Evolutionary conservation across 257 asterid genomes (phyloP), one percentile per base, ranked within the genome.

Genomic region (Phtheirospermum japonicum): DNA sequence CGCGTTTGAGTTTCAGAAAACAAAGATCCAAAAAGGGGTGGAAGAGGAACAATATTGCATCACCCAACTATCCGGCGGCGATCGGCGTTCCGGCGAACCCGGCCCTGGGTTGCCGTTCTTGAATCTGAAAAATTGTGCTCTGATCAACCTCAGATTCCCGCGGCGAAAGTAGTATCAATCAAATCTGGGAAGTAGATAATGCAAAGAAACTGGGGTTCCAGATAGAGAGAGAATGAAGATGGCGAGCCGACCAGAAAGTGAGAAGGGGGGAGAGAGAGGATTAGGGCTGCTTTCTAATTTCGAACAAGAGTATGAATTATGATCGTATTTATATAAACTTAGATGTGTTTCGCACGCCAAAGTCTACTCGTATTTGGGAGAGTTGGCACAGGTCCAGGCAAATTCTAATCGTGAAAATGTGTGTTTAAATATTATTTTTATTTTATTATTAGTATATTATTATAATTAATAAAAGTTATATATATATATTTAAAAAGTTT

Each of bases 241-340:
- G 6, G 54, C 43, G 42, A 59, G 79, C 69, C 72, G 79, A 73
- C 55, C 71, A 73, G 64, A 8, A 57, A 57, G 23, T 32, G 68
- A 67, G 33, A 61, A n/a, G n/a, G n/a, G n/a, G 34, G 23, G 58
- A 19, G 43, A 23, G 43, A 14, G 45, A 46, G 54, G 54, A 8
- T 74, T 73, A 73, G 78, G 78, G 78, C 71, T 73, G 69, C 61
- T 63, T 37, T 18, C 37, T 63, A 56, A 20, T 4, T 43, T 54
- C 17, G 45, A 39, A 39, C 13, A 7, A 7, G 4, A 0, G 45
- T 8, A 12, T 39, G 45, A 23, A 23, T 23, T 6, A 11, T 39
- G 45, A 39, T 39, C 45, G 45, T 7, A 39, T 39, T 0, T 39
- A 3, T 39, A 23, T 39, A n/a, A n/a, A n/a, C n/a, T n/a, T n/a